phyloP scores from a whole-genome alignment of 371 early-diverging fungal genomes.

The Synchytrium microbalum region DNA sequence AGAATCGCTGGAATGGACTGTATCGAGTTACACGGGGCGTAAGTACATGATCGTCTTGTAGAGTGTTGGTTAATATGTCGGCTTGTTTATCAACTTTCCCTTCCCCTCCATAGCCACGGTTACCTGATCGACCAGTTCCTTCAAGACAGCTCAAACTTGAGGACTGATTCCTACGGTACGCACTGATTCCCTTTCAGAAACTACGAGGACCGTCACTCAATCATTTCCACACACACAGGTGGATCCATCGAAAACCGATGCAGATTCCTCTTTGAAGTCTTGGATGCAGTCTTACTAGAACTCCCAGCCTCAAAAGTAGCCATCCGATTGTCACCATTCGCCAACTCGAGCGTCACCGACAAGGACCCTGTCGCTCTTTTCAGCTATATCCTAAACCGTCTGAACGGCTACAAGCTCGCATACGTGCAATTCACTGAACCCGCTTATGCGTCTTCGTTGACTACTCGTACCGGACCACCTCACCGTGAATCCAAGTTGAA shows the following conservation, averaged over 20 bases:
- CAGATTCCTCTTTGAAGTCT: conserved; percentile 15
- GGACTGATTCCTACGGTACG: conserved; percentile 19
- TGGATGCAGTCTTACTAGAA: conserved; percentile 22
- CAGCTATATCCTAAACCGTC: conserved; percentile 19
- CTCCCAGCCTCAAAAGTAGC: conserved; percentile 26
- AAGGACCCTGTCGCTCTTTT: conserved; percentile 22
- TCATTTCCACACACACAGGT: too few species aligned
- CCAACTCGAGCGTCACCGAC: conserved; percentile 16
- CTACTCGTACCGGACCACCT: conserved; percentile 22
- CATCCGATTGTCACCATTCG: conserved; percentile 32
- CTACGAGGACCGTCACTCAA: too few species aligned
- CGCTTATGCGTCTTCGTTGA: too few species aligned
- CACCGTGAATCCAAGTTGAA: too few species aligned
- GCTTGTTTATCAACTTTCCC: too few species aligned
- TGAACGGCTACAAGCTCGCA: too few species aligned
- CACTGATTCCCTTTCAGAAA: too few species aligned
- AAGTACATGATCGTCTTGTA: too few species aligned
- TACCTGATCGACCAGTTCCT: conserved; percentile 26
- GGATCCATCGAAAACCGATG: conserved; percentile 21
- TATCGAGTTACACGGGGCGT: conserved; percentile 6
- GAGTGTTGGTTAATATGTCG: too few species aligned
- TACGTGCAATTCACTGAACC: too few species aligned
- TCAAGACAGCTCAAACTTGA: conserved; percentile 3
- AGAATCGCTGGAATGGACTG: conserved; percentile 15
- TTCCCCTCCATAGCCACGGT: conserved; percentile 22